phyloP scores from a whole-genome alignment of 2,329 filamentous ascomycete species.

The Epichloe bromicola region DNA sequence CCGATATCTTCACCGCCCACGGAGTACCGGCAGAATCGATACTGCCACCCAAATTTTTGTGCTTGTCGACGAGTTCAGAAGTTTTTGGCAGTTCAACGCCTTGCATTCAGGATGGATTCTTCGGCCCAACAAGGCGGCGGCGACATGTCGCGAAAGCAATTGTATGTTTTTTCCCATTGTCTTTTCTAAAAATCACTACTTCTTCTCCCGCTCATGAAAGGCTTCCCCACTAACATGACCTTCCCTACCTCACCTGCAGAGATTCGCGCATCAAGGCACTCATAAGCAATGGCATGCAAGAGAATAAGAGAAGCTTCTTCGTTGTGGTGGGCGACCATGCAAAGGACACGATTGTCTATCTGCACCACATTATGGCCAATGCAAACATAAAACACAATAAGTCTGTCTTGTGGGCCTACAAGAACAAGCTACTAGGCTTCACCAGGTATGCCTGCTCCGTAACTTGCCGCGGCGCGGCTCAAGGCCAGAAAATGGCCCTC shows the following conservation, averaged over 20 bases:
- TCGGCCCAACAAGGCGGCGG: slow-evolving; percentile 16
- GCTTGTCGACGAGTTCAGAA: background rate
- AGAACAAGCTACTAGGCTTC: slow-evolving; percentile 91
- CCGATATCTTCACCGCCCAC: slow-evolving; percentile 18
- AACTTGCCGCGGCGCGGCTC: background rate
- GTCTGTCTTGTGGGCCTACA: slow-evolving; percentile 95
- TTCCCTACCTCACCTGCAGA: slow-evolving; percentile 26
- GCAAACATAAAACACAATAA: slow-evolving; percentile 83
- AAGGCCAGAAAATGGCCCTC: background rate
- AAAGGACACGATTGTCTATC: slow-evolving; percentile 93
- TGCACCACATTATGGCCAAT: slow-evolving; percentile 82
- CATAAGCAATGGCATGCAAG: slow-evolving; percentile 80
- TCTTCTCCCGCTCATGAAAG: background rate
- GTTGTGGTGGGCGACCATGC: slow-evolving; percentile 83
- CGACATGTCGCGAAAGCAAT: slow-evolving; percentile 47
- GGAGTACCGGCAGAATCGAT: slow-evolving; percentile 21
- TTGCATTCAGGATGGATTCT: slow-evolving; percentile 6
- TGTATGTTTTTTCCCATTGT: slow-evolving; percentile 22
- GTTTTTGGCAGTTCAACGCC: slow-evolving; percentile 7
- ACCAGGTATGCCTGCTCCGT: slow-evolving; percentile 41
- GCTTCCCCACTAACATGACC: too few species aligned
- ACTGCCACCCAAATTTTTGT: slow-evolving; percentile 25
- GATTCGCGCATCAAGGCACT: slow-evolving; percentile 85
- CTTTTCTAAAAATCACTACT: background rate
- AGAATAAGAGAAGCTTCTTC: slow-evolving; percentile 98